These are phyloP conservation scores for Cornus suecica DNA, from an alignment of 148 eudicot species.

Conservation along the genomic window DNA sequence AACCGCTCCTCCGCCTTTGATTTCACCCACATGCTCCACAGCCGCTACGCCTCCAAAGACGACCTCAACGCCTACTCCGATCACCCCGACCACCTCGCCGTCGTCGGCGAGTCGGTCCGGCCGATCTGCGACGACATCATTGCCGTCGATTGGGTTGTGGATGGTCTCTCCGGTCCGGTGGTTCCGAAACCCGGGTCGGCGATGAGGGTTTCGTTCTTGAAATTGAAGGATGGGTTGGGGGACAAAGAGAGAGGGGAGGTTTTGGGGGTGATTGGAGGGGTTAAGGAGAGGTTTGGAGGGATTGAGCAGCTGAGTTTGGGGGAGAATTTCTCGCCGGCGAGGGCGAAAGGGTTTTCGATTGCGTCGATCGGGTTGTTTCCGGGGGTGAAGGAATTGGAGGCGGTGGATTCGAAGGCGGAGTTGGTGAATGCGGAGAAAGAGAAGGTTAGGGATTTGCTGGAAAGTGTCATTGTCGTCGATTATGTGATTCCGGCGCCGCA, in stretches of 20 bases:
- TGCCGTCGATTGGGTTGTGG: conserved; percentile 81
- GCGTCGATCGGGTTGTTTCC: conserved; percentile 62
- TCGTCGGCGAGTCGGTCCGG: conserved; percentile 41
- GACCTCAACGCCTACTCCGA: conserved; percentile 53
- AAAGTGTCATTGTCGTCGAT: conserved; percentile 62
- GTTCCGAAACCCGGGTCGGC: conserved; percentile 51
- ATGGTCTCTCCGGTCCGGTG: conserved; percentile 18
- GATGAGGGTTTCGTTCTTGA: conserved; percentile 56
- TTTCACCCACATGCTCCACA: conserved; percentile 82
- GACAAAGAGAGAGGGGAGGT: conserved; percentile 51
- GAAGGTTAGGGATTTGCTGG: conserved; percentile 62
- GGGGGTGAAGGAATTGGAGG: conserved; percentile 52
- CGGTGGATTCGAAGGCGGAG: conserved; percentile 36
- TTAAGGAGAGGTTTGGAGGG: conserved; percentile 39
- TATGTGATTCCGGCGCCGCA: conserved; percentile 47
- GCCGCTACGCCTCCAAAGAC: conserved; percentile 55
- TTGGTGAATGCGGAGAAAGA: conserved; percentile 46
- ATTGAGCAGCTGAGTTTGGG: conserved; percentile 56
- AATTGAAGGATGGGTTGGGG: conserved; percentile 57
- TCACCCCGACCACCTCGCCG: conserved; percentile 57
- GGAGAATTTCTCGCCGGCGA: conserved; percentile 75
- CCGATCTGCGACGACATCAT: conserved; percentile 73
- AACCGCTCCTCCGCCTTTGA: conserved; percentile 31
- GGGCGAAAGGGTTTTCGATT: conserved; percentile 82
- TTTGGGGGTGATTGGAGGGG: conserved; percentile 49